Conservation (phyloP, 306 rosid species). For the Quercus rubra region DNA sequence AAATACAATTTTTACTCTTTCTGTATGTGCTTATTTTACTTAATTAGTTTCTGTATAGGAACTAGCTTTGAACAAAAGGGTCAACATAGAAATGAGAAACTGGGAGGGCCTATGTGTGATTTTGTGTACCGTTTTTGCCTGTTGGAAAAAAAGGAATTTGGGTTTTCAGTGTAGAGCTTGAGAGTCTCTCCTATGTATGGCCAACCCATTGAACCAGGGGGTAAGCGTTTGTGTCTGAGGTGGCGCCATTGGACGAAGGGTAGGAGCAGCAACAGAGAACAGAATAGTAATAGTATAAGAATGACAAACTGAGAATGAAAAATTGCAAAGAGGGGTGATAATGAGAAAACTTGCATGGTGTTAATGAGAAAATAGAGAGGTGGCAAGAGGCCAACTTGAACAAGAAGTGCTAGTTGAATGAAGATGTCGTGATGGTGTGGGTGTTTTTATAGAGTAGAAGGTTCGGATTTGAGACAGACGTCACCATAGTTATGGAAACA, state of each 20-base stretch:
- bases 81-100: neutral
- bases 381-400: conserved; percentile 9
- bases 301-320: neutral
- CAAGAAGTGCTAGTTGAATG: conserved; percentile 7
- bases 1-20: neutral
- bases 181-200: conserved; percentile 82
- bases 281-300: neutral
- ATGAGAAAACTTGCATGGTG: conserved; percentile 42
- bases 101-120: neutral
- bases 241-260: conserved; percentile 45
- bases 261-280: conserved; percentile 26
- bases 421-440: conserved; percentile 9
- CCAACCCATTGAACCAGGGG: conserved; percentile 97
- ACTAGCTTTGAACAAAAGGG: too few species aligned
- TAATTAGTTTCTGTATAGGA: neutral
- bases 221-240: conserved; percentile 40
- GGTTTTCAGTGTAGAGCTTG: conserved; percentile 68
- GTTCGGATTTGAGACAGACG: conserved; percentile 38
- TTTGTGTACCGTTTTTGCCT: conserved; percentile 51
- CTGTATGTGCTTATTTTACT: neutral
- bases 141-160: conserved; percentile 70
- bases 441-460: conserved; percentile 35
- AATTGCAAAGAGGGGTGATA: neutral
- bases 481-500: conserved; percentile 32
- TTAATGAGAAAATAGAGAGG: neutral